Conservation (phyloP, 164 flowering plant species). For the Nelumbo lutea region DNA sequence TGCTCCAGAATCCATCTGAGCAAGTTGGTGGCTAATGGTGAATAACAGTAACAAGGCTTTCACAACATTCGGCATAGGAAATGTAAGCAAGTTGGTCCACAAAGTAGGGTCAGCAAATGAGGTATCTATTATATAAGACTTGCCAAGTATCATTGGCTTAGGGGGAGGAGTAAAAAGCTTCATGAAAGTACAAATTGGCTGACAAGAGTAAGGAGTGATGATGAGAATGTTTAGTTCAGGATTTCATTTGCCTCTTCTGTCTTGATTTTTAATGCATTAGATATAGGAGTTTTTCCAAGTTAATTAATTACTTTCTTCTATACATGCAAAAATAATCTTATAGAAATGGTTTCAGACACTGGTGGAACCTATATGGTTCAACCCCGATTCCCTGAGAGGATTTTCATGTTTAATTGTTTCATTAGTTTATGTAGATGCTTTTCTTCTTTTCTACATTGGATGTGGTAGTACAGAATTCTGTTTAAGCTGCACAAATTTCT, state of each 20-base stretch:
- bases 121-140: constrained; percentile 12
- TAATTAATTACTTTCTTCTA: too few relatives aligned
- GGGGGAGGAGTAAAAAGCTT: constrained; percentile 4
- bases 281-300: background rate
- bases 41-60: background rate
- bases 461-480: too few relatives aligned
- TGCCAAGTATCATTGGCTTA: constrained; percentile 6
- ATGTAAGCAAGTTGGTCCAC: background rate
- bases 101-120: background rate
- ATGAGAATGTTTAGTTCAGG: background rate
- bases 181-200: constrained; percentile 3
- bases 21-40: background rate
- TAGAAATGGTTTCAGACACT: too few relatives aligned
- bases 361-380: too few relatives aligned
- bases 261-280: background rate
- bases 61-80: background rate
- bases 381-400: too few relatives aligned
- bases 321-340: too few relatives aligned
- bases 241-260: background rate
- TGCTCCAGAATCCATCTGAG: constrained; percentile 25
- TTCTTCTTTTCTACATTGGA: too few relatives aligned
- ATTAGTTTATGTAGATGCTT: too few relatives aligned
- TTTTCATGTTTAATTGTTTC: too few relatives aligned
- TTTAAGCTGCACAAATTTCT: too few relatives aligned
- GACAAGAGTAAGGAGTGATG: background rate